phyloP scores from a whole-genome alignment of 1,139 yeast genomes.

The Suhomyces kunorum region DNA sequence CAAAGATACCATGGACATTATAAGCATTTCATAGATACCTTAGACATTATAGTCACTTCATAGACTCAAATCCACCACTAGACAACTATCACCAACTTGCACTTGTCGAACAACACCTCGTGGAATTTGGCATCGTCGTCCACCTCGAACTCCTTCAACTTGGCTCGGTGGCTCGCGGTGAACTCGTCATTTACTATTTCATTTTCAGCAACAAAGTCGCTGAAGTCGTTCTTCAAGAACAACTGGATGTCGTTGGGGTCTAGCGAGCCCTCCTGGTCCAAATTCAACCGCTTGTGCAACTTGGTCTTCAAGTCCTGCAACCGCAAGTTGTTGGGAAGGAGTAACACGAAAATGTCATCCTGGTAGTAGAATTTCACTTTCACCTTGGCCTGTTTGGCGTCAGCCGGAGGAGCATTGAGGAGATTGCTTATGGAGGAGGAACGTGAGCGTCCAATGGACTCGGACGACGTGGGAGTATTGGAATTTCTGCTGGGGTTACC shows the following conservation, averaged over 20 bases:
- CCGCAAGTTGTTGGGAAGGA: conserved; percentile 64
- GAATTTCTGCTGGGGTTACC: conserved; percentile 21
- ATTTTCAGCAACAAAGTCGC: conserved; percentile 38
- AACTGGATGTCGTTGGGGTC: conserved; percentile 24
- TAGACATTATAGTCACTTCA: neutral
- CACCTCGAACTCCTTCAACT: conserved; percentile 38
- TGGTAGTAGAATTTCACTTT: conserved; percentile 84
- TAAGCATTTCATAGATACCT: too few relatives aligned
- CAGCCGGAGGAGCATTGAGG: conserved; percentile 3
- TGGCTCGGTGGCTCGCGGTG: conserved; percentile 22
- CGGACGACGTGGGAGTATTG: conserved; percentile 22
- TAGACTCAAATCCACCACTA: conserved; percentile 5
- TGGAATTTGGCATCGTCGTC: conserved; percentile 46
- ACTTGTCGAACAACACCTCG: conserved; percentile 45
- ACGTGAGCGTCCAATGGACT: conserved; percentile 15
- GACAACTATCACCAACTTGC: conserved; percentile 43
- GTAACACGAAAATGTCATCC: conserved; percentile 87
- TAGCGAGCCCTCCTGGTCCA: conserved; percentile 13
- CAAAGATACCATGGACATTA: too few relatives aligned
- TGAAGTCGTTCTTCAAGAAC: conserved; percentile 46
- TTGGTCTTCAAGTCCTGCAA: conserved; percentile 62
- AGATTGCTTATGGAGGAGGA: conserved; percentile 16
- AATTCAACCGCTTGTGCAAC: conserved; percentile 63
- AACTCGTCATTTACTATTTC: conserved; percentile 31
- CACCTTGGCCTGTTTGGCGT: conserved; percentile 33